Conservation (phyloP, 148 eudicot genomes). For the Rhododendron kiyosumense region DNA sequence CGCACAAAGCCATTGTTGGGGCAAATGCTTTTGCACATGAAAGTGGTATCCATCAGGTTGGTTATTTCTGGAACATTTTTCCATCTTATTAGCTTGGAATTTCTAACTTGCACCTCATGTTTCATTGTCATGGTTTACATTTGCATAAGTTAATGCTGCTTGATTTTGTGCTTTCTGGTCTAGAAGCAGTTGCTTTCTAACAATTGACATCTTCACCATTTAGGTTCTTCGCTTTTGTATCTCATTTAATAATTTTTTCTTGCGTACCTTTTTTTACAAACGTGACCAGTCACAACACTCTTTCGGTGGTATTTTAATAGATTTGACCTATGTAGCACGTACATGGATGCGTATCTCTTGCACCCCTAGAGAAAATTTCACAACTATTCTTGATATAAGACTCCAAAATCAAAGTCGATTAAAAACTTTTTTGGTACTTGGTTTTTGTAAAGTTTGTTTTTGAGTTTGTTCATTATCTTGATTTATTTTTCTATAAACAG, state of each 20-base stretch:
- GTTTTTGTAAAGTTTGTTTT: not conserved
- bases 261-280: not conserved
- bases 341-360: not conserved
- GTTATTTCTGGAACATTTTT: not conserved
- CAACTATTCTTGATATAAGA: not conserved
- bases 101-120: not conserved
- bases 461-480: not conserved
- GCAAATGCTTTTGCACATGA: constrained; percentile 66
- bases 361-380: not conserved
- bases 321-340: not conserved
- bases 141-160: not conserved
- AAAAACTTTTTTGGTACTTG: not conserved
- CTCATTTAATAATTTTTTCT: not conserved
- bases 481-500: not conserved
- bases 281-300: not conserved
- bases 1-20: constrained; percentile 63
- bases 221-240: not conserved
- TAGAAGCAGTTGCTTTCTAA: not conserved
- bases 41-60: constrained; percentile 65
- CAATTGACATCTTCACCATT: not conserved
- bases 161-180: not conserved
- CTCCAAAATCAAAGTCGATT: not conserved
- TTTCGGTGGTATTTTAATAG: not conserved
- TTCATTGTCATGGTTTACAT: not conserved
- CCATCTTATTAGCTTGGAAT: not conserved